Base-by-base conservation (phyloP, 176 grass and related monocot species). In the Elaeis guineensis region DNA sequence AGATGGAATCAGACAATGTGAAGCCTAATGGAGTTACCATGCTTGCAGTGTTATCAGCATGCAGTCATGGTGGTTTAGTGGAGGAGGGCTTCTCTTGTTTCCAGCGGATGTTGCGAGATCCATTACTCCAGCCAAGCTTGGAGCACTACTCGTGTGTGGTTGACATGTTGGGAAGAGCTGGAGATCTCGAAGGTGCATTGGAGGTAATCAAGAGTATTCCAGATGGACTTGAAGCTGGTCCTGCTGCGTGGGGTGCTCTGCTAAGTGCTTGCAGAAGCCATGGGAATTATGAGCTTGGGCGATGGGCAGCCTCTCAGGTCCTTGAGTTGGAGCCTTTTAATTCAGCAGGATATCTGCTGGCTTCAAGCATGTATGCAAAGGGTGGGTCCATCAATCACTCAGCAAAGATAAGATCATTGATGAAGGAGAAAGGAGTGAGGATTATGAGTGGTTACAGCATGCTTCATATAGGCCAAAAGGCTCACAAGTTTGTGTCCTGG, bases 301-400 rank as follows among this genome's bases (percentile, higher is more conserved):
- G 51, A 49, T 55, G 19, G 19, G 78, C 59, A 12, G 78, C 74
- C 5, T 35, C 63, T 6, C 74, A 50, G 8, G 75, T 87, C 11
- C n/a, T 87, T 6, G 70, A 87, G 57, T 49, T 87, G 19, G 84
- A 87, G 61, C 84, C 84, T 6, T 59, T 3, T 5, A 87, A 82
- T 26, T 67, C 84, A 1, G 78, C 79, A 1, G 74, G 74, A 12
- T 82, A 87, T 61, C 57, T 87, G 49, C 16, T 87, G 65, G 26
- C 70, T 17, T 61, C 49, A 61, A 57, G 57, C 57, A 21, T 77
- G 49, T 51, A 24, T 25, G 57, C 73, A 5, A 60, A 50, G 17
- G 20, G 15, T 16, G 63, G 77, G 18, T 66, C 64, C 1, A 22
- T 25, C 15, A 18, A 55, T 21, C 48, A 54, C 17, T 65, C 63